Evolutionary conservation across 345 rosid genomes (phyloP).

Genomic region (Boechera stricta): DNA sequence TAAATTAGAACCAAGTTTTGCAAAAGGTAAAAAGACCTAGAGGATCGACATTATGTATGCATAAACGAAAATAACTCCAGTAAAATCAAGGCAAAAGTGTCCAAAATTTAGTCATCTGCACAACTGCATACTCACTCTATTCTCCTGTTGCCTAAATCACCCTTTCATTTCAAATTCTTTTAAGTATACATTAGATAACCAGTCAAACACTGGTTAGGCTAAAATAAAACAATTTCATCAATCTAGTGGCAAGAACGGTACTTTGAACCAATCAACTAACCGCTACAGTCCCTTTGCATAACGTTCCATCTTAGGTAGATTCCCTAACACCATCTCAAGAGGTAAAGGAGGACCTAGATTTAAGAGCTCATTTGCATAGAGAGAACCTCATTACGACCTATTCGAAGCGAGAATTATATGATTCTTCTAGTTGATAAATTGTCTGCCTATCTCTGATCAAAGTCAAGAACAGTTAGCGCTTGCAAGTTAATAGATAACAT

Average conservation of each 20-base stretch:
- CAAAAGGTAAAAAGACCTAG: slow-evolving; percentile 26
- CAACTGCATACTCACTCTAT: slow-evolving; percentile 2
- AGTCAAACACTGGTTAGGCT: slow-evolving; percentile 1
- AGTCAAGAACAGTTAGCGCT: slow-evolving; percentile 4
- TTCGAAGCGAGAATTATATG: not conserved
- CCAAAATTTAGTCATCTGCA: slow-evolving; percentile 20
- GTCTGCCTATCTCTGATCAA: slow-evolving; percentile 11
- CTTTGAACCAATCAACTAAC: slow-evolving; percentile 12
- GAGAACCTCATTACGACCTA: not conserved
- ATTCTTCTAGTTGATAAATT: not conserved
- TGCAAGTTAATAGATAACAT: not conserved
- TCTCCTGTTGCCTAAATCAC: slow-evolving; percentile 8
- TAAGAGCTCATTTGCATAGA: not conserved
- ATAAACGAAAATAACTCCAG: not conserved
- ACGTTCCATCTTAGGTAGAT: slow-evolving; percentile 5
- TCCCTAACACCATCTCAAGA: slow-evolving; percentile 16
- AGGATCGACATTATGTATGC: not conserved
- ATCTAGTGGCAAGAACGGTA: slow-evolving; percentile 22
- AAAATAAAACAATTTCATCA: slow-evolving; percentile 11
- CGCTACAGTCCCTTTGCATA: slow-evolving; percentile 1
- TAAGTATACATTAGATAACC: slow-evolving; percentile 18
- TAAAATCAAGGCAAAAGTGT: slow-evolving; percentile 16
- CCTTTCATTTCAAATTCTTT: slow-evolving; percentile 12
- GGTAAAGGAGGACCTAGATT: not conserved
- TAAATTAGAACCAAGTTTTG: slow-evolving; percentile 28